Base-by-base conservation (phyloP, 345 rosid species). In the Eucalyptus grandis region DNA sequence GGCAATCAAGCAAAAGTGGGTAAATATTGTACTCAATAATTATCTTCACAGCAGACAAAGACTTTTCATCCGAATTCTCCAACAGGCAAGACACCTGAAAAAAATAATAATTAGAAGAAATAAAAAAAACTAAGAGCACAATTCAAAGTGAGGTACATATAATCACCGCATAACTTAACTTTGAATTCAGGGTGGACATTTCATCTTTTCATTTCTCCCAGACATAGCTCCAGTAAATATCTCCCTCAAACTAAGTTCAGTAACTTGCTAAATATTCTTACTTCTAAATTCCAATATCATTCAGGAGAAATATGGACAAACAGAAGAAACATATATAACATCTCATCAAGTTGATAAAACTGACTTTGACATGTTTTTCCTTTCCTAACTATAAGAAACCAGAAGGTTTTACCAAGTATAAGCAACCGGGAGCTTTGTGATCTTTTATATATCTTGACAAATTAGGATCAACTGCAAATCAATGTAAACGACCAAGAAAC, bases 1-100 rank as follows among this genome's bases (percentile, higher is more conserved):
- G 92, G 87, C 96, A 95, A 54, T 95, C 97, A 56, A 98, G 98
- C 87, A 97, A 89, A 88, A 95, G 97, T 26, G 96, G 99, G 92
- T 98, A 95, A 37, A 97, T 88, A 77, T 92, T 94, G 91, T 91
- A 89, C 87, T 92, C 96, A 86, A 90, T 90, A 86, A 96, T 90
- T 9, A 97, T 92, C 92, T 90, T 94, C 87, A 90, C 92, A 87
- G 97, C 91, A n/a, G 92, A 93, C 24, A 91, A 88, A 86, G 93
- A 92, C 40, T 87, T 90, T 54, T 91, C 94, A 87, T 90, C 90
- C 19, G 89, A 87, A 91, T 94, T 91, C 91, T 94, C 98, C 93
- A 94, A 88, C 89, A 98, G 95, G 94, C 87, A 90, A 77, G 94
- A 90, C 89, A 97, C 95, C 99, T 98, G 93, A 81, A 54, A 85